Conservation (phyloP, 2,329 filamentous ascomycete genomes). For the Domatiomyces catenatus region DNA sequence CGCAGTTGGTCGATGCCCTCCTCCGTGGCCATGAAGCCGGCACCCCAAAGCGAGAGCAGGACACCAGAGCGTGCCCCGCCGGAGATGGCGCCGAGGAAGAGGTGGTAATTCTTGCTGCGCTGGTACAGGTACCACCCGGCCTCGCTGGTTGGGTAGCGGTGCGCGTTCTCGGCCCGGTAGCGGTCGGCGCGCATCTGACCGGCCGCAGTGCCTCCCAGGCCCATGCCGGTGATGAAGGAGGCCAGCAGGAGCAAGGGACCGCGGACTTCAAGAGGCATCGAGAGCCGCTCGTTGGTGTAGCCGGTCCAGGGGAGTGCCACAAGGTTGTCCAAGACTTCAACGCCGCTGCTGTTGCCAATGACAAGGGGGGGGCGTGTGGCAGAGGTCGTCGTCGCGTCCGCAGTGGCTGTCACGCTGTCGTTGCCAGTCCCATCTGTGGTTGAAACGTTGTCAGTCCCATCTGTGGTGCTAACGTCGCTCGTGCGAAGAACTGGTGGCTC, state of each 20-base stretch:
- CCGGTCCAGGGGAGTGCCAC: conserved; percentile 17
- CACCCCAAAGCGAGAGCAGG: conserved; percentile 56
- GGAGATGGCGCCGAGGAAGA: conserved; percentile 58
- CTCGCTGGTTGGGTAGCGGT: conserved; percentile 69
- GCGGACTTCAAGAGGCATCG: conserved; percentile 49
- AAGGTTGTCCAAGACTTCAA: not conserved
- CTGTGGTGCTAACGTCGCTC: no score
- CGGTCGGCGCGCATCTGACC: conserved; percentile 59
- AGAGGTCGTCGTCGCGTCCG: not conserved
- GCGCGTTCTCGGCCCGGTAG: conserved; percentile 91
- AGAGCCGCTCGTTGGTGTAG: conserved; percentile 30
- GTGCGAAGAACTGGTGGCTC: not conserved
- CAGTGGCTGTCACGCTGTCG: not conserved
- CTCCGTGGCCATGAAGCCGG: conserved; percentile 66
- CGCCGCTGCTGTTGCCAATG: not conserved
- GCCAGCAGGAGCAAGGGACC: conserved; percentile 48
- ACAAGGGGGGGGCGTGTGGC: not conserved
- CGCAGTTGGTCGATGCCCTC: conserved; percentile 66
- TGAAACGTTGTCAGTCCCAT: not conserved
- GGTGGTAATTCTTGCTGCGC: conserved; percentile 90
- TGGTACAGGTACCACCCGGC: conserved; percentile 97
- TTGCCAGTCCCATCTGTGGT: not conserved
- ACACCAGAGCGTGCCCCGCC: conserved; percentile 64
- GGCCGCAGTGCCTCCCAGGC: conserved; percentile 56
- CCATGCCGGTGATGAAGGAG: conserved; percentile 48